These are phyloP conservation scores for Aspergillus ibericus DNA, from an alignment of 2,329 filamentous ascomycete species.

Conservation along the genomic window DNA sequence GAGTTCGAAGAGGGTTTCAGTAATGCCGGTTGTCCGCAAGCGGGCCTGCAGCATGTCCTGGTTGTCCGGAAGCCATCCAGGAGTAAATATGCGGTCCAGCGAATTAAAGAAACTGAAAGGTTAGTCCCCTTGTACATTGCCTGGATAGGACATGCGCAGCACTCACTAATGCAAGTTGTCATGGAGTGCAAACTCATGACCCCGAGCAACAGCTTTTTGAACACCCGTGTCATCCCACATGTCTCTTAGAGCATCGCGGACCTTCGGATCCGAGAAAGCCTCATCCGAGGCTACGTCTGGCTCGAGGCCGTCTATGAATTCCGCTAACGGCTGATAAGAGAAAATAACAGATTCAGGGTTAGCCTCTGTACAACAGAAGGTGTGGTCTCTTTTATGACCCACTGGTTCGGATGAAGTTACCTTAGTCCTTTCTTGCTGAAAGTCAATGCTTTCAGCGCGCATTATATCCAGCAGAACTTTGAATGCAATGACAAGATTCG, in stretches of 20 bases:
- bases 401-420: conserved; percentile 47
- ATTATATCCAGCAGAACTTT: conserved; percentile 88
- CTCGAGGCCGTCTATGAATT: conserved; percentile 72
- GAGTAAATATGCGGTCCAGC: conserved; percentile 71
- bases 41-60: conserved; percentile 92
- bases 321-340: conserved; percentile 67
- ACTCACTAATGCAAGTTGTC: conserved; percentile 92
- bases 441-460: conserved; percentile 77
- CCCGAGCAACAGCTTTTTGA: conserved; percentile 82
- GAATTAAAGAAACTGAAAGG: conserved; percentile 74
- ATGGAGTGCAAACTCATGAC: conserved; percentile 94
- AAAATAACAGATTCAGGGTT: conserved; percentile 5
- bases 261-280: conserved; percentile 64
- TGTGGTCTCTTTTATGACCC: background rate
- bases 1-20: conserved; percentile 89
- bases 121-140: conserved; percentile 2
- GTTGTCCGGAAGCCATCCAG: conserved; percentile 82
- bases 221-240: conserved; percentile 85
- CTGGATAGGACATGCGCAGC: background rate
- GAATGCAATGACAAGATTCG: conserved; percentile 89
- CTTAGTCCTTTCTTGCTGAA: conserved; percentile 76
- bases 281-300: conserved; percentile 79
- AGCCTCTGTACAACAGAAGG: conserved; percentile 7
- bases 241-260: conserved; percentile 72
- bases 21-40: conserved; percentile 90